Conservation (phyloP, 768 basidiomycete species). For the Russula lepida region DNA sequence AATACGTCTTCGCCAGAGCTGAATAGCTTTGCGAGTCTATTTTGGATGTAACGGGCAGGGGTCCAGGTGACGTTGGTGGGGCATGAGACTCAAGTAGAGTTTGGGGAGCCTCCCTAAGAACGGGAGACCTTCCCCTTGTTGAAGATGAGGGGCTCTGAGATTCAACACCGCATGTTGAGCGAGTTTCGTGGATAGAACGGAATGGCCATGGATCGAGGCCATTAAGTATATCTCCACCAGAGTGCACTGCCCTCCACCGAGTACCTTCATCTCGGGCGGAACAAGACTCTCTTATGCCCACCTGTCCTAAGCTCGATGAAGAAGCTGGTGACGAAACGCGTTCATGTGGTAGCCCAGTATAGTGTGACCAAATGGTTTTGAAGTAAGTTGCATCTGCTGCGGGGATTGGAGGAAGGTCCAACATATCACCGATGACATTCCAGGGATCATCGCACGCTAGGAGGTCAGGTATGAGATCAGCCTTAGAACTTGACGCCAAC, state of each 20-base stretch:
- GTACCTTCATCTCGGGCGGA: not conserved
- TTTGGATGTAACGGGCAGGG: not conserved
- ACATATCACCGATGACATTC: conserved; percentile 18
- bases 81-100: not conserved
- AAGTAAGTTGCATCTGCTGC: conserved; percentile 3
- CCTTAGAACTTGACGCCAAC: not conserved
- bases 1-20: not conserved
- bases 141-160: not conserved
- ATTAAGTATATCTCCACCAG: not conserved
- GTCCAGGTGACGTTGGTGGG: not conserved
- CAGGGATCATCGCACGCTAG: conserved; percentile 12
- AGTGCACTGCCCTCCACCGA: not conserved
- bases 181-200: not conserved
- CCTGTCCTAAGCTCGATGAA: not conserved
- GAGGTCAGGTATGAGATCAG: conserved; percentile 8
- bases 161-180: not conserved
- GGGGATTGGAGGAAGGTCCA: conserved; percentile 16
- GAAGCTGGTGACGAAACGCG: not conserved
- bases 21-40: not conserved
- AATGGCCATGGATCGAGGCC: not conserved
- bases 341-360: not conserved
- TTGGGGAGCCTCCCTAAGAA: not conserved
- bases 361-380: not conserved
- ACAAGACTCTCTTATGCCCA: not conserved
- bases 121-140: not conserved